Conservation (phyloP, 2,329 filamentous ascomycete species). For the Diplodia seriata region DNA sequence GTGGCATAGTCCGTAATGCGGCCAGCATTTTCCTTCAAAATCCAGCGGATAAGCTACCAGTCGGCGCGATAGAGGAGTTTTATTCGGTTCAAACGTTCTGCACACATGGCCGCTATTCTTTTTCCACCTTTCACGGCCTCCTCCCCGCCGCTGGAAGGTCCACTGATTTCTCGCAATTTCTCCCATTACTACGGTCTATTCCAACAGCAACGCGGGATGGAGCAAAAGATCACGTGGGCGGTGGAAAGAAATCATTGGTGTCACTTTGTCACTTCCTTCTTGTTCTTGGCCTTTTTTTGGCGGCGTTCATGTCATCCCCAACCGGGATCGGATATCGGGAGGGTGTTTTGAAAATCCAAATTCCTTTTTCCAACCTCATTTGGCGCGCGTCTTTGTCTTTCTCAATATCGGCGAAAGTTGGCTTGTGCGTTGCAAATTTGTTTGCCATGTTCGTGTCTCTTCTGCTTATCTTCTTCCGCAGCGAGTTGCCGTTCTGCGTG, state of each 20-base stretch:
- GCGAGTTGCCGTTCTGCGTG: background rate
- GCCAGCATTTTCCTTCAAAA: slow-evolving; percentile 1
- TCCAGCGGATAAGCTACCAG: slow-evolving; percentile 9
- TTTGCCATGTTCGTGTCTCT: background rate
- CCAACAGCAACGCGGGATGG: background rate
- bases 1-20: background rate
- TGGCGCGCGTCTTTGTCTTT: background rate
- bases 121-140: background rate
- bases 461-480: background rate
- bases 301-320: background rate
- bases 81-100: background rate
- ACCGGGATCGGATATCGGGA: slow-evolving; percentile 2
- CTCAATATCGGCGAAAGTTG: background rate
- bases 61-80: slow-evolving; percentile 25
- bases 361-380: background rate
- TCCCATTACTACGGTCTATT: background rate
- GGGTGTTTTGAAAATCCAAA: slow-evolving; percentile 28
- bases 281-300: background rate
- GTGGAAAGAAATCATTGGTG: background rate
- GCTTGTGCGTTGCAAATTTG: background rate
- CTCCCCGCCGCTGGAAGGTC: background rate
- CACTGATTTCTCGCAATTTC: background rate
- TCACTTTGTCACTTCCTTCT: background rate
- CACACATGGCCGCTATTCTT: background rate
- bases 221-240: background rate